These are phyloP conservation scores for Flaveria floridana DNA, from an alignment of 140 eudicot genomes.

Conservation along the genomic window DNA sequence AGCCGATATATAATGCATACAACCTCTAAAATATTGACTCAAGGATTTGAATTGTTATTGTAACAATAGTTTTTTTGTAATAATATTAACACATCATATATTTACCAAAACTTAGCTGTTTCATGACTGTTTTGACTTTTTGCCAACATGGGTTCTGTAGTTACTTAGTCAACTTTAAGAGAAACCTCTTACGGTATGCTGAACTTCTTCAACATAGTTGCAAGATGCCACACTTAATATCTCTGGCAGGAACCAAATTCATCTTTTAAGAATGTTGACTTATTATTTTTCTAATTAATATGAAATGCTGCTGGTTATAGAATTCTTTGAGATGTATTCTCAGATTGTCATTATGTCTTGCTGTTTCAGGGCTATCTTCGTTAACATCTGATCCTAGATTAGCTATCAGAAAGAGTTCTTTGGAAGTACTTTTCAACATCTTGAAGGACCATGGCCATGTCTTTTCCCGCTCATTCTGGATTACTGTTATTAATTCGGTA, in stretches of 20 bases:
- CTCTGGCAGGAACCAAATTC: background rate
- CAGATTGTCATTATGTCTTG: background rate
- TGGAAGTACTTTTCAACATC: slow-evolving; percentile 95
- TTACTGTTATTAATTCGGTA: slow-evolving; percentile 50
- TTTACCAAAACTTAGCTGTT: background rate
- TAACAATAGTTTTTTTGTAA: background rate
- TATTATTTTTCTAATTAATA: background rate
- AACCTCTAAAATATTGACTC: background rate
- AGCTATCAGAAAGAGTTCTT: slow-evolving; percentile 82
- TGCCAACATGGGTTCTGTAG: slow-evolving; percentile 6
- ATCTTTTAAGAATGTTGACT: background rate
- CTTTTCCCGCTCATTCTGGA: slow-evolving; percentile 87
- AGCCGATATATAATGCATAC: background rate
- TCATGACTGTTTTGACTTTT: background rate
- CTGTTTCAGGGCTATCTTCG: slow-evolving; percentile 72
- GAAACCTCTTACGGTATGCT: slow-evolving; percentile 9
- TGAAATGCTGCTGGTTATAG: background rate
- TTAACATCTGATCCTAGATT: slow-evolving; percentile 88
- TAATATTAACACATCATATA: background rate
- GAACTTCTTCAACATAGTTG: background rate
- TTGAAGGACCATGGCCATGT: slow-evolving; percentile 93
- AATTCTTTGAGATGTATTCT: background rate
- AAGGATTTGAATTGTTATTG: background rate
- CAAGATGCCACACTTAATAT: background rate
- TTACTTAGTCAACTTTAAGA: slow-evolving; percentile 5